Percentiles rank a stretch among this genome's conserved stretches.
Evolutionary conservation across 441 rosid species (phyloP).

Genomic region (Pelargonium exstipulatum): DNA sequence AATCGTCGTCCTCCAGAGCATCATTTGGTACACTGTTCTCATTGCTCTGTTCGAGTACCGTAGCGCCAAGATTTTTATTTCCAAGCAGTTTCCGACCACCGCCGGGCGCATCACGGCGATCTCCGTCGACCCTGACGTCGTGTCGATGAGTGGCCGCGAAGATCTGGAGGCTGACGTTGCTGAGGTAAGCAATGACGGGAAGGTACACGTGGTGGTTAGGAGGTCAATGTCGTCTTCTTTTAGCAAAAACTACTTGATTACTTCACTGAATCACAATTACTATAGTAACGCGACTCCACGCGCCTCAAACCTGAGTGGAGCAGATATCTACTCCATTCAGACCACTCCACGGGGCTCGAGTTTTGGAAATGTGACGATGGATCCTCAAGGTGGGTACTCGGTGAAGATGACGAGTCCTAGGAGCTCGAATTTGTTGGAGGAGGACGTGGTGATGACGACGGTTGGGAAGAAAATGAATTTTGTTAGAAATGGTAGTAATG

Average conservation of each 20-base stretch:
- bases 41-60: slow-evolving; percentile 76
- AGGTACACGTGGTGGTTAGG: slow-evolving; percentile 61
- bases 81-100: slow-evolving; percentile 71
- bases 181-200: slow-evolving; percentile 78
- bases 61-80: slow-evolving; percentile 64
- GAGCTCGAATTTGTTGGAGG: too few relatives aligned
- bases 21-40: slow-evolving; percentile 80
- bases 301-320: neutral
- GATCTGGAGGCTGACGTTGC: slow-evolving; percentile 55
- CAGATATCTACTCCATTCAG: neutral
- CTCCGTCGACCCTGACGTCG: slow-evolving; percentile 68
- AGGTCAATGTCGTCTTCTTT: slow-evolving; percentile 54
- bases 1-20: slow-evolving; percentile 71
- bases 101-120: slow-evolving; percentile 70
- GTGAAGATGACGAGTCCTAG: too few relatives aligned
- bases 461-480: too few relatives aligned
- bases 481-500: neutral
- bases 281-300: neutral
- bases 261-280: too few relatives aligned
- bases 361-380: neutral
- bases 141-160: slow-evolving; percentile 66
- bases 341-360: neutral
- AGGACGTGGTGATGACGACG: too few relatives aligned
- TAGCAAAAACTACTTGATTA: neutral
- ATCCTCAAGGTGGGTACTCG: neutral